phyloP scores from a whole-genome alignment of 345 rosid species.

The Lumnitzera racemosa region DNA sequence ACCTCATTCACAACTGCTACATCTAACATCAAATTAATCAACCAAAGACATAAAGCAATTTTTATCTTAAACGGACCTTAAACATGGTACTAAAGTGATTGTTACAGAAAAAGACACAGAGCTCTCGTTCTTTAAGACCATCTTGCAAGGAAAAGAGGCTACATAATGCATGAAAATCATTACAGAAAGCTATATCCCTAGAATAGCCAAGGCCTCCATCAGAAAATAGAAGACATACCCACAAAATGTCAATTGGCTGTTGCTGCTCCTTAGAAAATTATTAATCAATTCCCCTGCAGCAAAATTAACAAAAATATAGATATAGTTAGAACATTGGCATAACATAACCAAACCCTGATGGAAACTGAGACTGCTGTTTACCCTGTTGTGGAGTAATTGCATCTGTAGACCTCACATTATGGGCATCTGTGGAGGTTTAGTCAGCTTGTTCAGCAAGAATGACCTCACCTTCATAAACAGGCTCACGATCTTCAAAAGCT shows the following conservation, averaged over 20 bases:
- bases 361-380: slow-evolving; percentile 11
- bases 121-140: slow-evolving; percentile 89
- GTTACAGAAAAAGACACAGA: slow-evolving; percentile 95
- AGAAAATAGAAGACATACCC: slow-evolving; percentile 52
- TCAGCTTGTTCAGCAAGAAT: slow-evolving; percentile 77
- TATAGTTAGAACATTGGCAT: neutral
- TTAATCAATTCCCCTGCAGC: slow-evolving; percentile 66
- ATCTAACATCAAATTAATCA: neutral
- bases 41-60: neutral
- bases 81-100: slow-evolving; percentile 99
- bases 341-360: neutral
- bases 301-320: slow-evolving; percentile 14
- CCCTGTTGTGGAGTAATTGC: slow-evolving; percentile 77
- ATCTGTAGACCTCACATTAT: slow-evolving; percentile 29
- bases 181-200: neutral
- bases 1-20: neutral
- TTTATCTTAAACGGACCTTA: slow-evolving; percentile 49
- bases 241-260: slow-evolving; percentile 77
- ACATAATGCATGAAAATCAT: slow-evolving; percentile 19
- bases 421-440: slow-evolving; percentile 32
- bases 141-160: slow-evolving; percentile 90
- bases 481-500: slow-evolving; percentile 60
- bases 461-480: slow-evolving; percentile 95
- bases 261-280: slow-evolving; percentile 73
- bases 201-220: slow-evolving; percentile 5